phyloP scores from a whole-genome alignment of 345 rosid genomes.

The Draba incana region DNA sequence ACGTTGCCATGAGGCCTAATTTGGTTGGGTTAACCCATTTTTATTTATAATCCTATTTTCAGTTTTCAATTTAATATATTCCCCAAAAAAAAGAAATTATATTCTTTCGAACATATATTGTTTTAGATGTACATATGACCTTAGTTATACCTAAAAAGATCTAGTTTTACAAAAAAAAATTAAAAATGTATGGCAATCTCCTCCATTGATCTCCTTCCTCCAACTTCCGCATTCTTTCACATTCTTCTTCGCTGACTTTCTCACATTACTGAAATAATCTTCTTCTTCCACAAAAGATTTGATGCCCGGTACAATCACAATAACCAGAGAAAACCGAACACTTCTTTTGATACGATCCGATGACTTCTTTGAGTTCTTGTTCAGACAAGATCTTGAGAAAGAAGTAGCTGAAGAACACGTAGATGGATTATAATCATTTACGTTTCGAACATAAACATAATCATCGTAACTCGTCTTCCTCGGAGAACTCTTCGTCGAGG shows the following conservation, averaged over 20 bases:
- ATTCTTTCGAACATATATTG: no score
- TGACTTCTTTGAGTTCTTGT: slow-evolving; percentile 60
- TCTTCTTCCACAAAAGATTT: slow-evolving; percentile 42
- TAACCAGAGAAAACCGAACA: slow-evolving; percentile 72
- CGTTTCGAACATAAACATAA: no score
- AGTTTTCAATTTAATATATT: no score
- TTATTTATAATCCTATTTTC: no score
- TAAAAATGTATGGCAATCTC: slow-evolving; percentile 69
- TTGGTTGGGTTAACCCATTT: no score
- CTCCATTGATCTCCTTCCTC: slow-evolving; percentile 56
- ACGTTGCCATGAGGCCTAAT: no score
- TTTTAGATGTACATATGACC: no score
- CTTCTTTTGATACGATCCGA: slow-evolving; percentile 63
- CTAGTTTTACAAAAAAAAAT: no score
- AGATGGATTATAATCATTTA: no score
- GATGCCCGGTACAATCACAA: slow-evolving; percentile 48
- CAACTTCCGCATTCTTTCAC: slow-evolving; percentile 37
- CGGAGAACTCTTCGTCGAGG: slow-evolving; percentile 45
- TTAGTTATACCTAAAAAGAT: no score
- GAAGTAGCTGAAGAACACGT: slow-evolving; percentile 84
- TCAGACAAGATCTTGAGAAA: slow-evolving; percentile 78
- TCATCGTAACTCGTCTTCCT: slow-evolving; percentile 44
- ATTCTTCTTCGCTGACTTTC: slow-evolving; percentile 50
- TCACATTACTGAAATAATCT: slow-evolving; percentile 34
- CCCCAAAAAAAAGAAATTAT: no score